Base-by-base conservation (phyloP, 2,329 filamentous ascomycete genomes). In the Phialophora tarda region DNA sequence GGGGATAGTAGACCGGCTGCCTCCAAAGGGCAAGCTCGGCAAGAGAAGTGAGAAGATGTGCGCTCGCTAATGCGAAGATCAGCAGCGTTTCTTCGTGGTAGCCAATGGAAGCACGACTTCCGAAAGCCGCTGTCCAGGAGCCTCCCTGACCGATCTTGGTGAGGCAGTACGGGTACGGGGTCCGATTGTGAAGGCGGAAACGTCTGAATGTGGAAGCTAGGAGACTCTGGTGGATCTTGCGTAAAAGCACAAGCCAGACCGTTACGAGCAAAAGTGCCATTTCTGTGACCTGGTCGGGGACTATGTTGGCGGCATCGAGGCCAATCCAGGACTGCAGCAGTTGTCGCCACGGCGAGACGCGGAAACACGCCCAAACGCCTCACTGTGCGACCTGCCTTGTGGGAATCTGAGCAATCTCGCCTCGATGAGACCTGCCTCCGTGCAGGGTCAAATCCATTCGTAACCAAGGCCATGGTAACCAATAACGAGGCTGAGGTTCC, bases 401-500 rank as follows among this genome's bases (percentile, higher is more conserved):
- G 38, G 6, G n/a, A 34, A 28, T 28, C 26, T 30, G 28, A 53
- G 21, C 50, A 53, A 53, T 53, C 17, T 55, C 53, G 8, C 14
- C 53, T 17, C 4, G 24, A 55, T 6, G 28, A 55, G 30, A 30
- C 10, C 53, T 55, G 53, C 11, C 53, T 34, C 53, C 24, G 7
- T n/a, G 28, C 17, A n/a, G 8, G 11, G 26, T 21, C 26, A 12
- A 30, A 14, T 30, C 28, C 26, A 55, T 34, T 34, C 11, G 53
- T 14, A 28, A 17, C 17, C 28, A 24, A 21, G 28, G 17, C 28
- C 12, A 10, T 34, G 53, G 53, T 55, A 55, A n/a, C 53, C 53
- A 55, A 55, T 55, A 32, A 55, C 24, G 53, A 55, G 53, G 53
- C n/a, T 30, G 26, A 55, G 26, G 28, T 23, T 34, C 53, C 53